These are phyloP conservation scores for Nowakowskiella sp. DNA, from an alignment of 192 early-diverging fungal genomes.

Conservation along the genomic window DNA sequence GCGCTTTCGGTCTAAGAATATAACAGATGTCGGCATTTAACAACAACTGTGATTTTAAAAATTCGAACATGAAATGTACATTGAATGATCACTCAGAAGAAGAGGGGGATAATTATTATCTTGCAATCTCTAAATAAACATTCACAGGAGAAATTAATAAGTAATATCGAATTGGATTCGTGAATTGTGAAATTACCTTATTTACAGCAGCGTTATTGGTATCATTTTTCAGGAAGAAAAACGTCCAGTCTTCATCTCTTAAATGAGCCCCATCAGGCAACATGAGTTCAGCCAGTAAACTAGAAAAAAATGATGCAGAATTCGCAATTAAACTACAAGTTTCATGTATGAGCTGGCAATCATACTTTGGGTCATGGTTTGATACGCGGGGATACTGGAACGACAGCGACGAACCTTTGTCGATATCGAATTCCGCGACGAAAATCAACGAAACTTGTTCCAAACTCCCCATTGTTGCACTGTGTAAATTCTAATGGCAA, in stretches of 20 bases:
- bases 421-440: constrained; percentile 92
- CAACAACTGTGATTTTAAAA: too few species aligned
- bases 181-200: background rate
- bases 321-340: constrained; percentile 7
- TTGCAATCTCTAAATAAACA: background rate
- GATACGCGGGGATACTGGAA: constrained; percentile 82
- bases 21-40: too few species aligned
- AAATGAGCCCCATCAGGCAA: constrained; percentile 91
- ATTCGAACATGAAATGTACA: too few species aligned
- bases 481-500: background rate
- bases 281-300: constrained; percentile 91
- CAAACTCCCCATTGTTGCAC: background rate
- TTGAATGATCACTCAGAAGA: too few species aligned
- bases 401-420: constrained; percentile 77
- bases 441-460: constrained; percentile 76
- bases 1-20: too few species aligned
- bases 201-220: constrained; percentile 41
- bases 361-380: constrained; percentile 73
- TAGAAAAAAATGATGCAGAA: constrained; percentile 27
- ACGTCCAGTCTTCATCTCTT: constrained; percentile 89
- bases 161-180: background rate
- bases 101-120: background rate
- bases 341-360: background rate
- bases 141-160: background rate
- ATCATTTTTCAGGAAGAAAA: constrained; percentile 92